These are phyloP conservation scores for Yamadazyma philogaea DNA, from an alignment of 805 yeast species.

Conservation along the genomic window DNA sequence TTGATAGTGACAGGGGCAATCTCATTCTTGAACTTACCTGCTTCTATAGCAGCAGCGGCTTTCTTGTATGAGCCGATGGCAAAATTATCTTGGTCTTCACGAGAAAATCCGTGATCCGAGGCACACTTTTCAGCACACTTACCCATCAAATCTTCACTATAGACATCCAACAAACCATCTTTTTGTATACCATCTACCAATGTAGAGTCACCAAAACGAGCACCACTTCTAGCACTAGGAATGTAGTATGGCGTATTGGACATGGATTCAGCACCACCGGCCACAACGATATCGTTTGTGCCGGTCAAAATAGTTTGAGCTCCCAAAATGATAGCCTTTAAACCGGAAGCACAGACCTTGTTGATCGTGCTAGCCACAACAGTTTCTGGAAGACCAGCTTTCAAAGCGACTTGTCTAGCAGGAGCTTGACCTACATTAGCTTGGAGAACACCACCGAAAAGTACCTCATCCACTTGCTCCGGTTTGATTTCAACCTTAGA, in stretches of 20 bases:
- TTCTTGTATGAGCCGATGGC: constrained; percentile 83
- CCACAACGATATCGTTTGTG: constrained; percentile 85
- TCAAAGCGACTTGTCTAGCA: constrained; percentile 94
- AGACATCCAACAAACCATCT: constrained; percentile 94
- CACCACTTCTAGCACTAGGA: constrained; percentile 72
- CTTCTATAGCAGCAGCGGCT: constrained; percentile 76
- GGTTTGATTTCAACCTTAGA: constrained; percentile 75
- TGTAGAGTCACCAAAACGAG: constrained; percentile 79
- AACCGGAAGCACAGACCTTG: constrained; percentile 96
- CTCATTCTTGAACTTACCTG: constrained; percentile 78
- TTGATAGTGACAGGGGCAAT: constrained; percentile 85
- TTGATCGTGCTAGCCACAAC: constrained; percentile 88
- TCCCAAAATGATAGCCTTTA: constrained; percentile 86
- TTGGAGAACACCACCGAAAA: constrained; percentile 88
- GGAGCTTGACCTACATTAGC: constrained; percentile 97
- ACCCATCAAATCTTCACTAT: constrained; percentile 89
- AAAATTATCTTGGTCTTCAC: constrained; percentile 86
- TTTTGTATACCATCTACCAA: constrained; percentile 86
- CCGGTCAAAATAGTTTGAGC: constrained; percentile 90
- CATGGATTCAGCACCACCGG: constrained; percentile 99
- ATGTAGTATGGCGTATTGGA: constrained; percentile 87
- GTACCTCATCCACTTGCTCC: constrained; percentile 78
- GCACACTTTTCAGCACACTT: constrained; percentile 97
- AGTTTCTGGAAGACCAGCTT: constrained; percentile 78
- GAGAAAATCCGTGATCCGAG: constrained; percentile 65